Percentiles rank a stretch among this genome's conserved stretches.
Conservation (phyloP, 768 basidiomycete species). For the Termitomyces sp. region DNA sequence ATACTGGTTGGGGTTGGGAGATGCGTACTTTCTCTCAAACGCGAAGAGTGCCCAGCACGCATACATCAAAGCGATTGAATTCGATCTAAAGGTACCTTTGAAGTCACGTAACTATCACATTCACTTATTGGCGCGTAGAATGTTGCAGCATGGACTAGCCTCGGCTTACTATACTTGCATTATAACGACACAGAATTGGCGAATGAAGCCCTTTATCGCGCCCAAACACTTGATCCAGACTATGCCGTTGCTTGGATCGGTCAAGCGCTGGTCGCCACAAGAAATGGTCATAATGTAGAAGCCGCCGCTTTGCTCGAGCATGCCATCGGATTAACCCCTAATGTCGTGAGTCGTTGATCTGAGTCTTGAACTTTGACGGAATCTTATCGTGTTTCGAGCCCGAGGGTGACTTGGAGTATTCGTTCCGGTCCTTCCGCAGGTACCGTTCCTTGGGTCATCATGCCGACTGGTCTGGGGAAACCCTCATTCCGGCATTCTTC, state of each 20-base stretch:
- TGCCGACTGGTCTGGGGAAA: slow-evolving; percentile 29
- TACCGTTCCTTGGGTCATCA: slow-evolving; percentile 20
- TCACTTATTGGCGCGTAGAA: slow-evolving; percentile 40
- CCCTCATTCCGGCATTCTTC: slow-evolving; percentile 76
- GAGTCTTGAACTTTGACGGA: not conserved
- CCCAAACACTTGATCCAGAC: slow-evolving; percentile 92
- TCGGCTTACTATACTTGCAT: slow-evolving; percentile 84
- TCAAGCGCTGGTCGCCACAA: slow-evolving; percentile 69
- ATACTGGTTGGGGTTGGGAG: slow-evolving; percentile 85
- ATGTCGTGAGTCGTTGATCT: slow-evolving; percentile 45
- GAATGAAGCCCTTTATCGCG: slow-evolving; percentile 79
- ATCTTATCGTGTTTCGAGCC: slow-evolving; percentile 43
- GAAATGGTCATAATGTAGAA: slow-evolving; percentile 55
- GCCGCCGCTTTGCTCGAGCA: slow-evolving; percentile 72
- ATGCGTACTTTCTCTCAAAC: slow-evolving; percentile 61
- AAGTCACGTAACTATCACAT: slow-evolving; percentile 2
- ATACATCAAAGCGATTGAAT: slow-evolving; percentile 84
- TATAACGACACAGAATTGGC: slow-evolving; percentile 80
- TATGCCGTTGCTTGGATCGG: slow-evolving; percentile 88
- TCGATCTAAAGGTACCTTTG: slow-evolving; percentile 70
- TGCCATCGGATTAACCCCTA: slow-evolving; percentile 56
- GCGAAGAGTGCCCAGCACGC: slow-evolving; percentile 86
- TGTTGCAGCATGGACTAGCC: slow-evolving; percentile 76
- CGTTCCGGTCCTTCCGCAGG: slow-evolving; percentile 52
- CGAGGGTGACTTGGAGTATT: slow-evolving; percentile 77